Evolutionary conservation across 345 rosid genomes (phyloP).

Genomic region (Diplotaxis tenuifolia): DNA sequence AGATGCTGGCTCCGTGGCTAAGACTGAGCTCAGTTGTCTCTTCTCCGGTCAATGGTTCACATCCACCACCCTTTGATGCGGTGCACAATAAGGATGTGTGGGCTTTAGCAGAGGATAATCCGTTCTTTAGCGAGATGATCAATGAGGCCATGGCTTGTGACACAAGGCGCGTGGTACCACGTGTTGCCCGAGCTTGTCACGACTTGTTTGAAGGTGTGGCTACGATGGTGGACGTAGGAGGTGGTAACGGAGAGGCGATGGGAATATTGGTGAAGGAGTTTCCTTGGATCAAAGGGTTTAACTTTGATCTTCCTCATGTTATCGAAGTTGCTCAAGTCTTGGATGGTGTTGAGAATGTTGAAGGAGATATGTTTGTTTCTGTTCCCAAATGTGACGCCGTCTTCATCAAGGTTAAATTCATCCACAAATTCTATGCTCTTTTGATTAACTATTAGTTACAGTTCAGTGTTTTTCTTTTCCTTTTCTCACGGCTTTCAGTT

Average conservation of each 20-base stretch:
- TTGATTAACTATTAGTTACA: background rate
- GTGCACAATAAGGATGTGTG: constrained; percentile 56
- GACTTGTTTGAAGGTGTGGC: constrained; percentile 54
- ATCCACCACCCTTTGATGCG: constrained; percentile 42
- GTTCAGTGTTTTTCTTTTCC: background rate
- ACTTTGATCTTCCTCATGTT: constrained; percentile 81
- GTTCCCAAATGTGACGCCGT: constrained; percentile 64
- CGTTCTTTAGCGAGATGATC: constrained; percentile 38
- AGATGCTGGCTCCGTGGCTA: constrained; percentile 63
- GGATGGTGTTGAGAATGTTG: constrained; percentile 56
- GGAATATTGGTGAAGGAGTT: constrained; percentile 49
- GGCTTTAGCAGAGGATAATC: constrained; percentile 45
- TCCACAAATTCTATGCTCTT: background rate
- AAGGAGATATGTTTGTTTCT: constrained; percentile 64
- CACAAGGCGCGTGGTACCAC: constrained; percentile 45
- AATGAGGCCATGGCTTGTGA: constrained; percentile 67
- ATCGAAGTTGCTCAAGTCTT: constrained; percentile 36
- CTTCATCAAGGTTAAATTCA: constrained; percentile 49
- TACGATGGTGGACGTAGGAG: constrained; percentile 74
- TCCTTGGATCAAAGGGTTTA: constrained; percentile 60
- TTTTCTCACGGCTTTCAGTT: background rate
- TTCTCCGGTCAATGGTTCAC: background rate
- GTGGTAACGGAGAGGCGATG: constrained; percentile 59
- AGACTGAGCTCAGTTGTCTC: constrained; percentile 44
- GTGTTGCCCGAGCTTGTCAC: constrained; percentile 39